A percentile compares a stretch with the other conserved stretches of the same genome.
These are phyloP conservation scores for Collybiopsis luxurians DNA, from an alignment of 768 basidiomycete species.

Conservation along the genomic window DNA sequence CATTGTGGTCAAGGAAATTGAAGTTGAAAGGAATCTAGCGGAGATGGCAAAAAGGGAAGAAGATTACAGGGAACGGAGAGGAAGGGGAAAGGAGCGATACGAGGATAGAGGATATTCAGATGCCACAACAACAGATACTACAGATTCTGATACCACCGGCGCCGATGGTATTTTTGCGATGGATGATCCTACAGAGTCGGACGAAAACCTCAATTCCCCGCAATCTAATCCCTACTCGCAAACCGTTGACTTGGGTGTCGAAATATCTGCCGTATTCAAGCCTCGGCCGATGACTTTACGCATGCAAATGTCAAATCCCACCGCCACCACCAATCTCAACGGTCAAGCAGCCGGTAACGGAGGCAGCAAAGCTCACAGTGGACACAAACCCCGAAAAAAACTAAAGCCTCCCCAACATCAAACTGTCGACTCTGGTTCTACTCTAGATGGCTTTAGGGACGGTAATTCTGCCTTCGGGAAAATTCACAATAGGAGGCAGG, in stretches of 20 bases:
- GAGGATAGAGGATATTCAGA: conserved; percentile 31
- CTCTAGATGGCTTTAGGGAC: background rate
- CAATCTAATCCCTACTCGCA: conserved; percentile 8
- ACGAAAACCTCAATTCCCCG: conserved; percentile 10
- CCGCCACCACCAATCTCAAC: conserved; percentile 7
- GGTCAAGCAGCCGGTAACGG: conserved; percentile 13
- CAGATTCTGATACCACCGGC: conserved; percentile 35
- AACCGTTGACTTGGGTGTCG: conserved; percentile 44
- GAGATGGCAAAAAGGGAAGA: conserved; percentile 29
- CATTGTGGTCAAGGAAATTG: conserved; percentile 86
- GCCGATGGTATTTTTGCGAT: conserved; percentile 27
- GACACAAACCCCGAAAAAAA: background rate
- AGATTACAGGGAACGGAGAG: conserved; percentile 30
- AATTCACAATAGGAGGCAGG: conserved; percentile 37
- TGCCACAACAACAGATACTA: conserved; percentile 36
- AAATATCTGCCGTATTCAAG: conserved; percentile 72
- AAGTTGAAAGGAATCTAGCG: conserved; percentile 59
- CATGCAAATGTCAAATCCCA: conserved; percentile 15
- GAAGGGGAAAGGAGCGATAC: conserved; percentile 27
- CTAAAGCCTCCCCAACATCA: background rate
- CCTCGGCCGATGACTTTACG: conserved; percentile 59
- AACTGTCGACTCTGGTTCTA: background rate
- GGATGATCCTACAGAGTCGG: conserved; percentile 19
- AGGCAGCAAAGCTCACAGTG: background rate
- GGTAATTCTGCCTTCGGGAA: conserved; percentile 14